Conservation (phyloP, 176 grass and related monocot genomes). For the Hyparrhenia diplandra region DNA sequence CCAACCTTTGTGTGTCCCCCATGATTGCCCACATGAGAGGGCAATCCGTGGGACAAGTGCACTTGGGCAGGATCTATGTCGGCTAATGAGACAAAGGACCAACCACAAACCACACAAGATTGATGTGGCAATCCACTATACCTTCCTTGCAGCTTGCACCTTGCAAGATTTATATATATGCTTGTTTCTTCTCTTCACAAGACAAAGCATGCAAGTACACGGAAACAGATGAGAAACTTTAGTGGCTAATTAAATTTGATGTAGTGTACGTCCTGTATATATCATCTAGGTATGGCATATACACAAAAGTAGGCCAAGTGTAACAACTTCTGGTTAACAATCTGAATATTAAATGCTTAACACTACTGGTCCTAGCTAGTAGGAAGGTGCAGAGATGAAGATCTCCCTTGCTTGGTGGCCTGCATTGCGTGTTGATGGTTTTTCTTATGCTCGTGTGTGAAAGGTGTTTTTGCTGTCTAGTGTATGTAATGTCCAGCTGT, state of each 20-base stretch:
- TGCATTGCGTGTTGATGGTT: not conserved
- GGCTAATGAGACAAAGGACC: conserved; percentile 65
- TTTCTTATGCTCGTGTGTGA: not conserved
- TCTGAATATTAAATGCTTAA: not conserved
- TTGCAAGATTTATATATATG: not conserved
- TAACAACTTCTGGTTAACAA: not conserved
- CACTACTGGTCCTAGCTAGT: not conserved
- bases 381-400: conserved; percentile 17
- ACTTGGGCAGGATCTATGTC: conserved; percentile 56
- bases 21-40: conserved; percentile 20
- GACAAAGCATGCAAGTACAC: not conserved
- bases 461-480: conserved; percentile 29
- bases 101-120: conserved; percentile 25
- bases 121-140: conserved; percentile 12
- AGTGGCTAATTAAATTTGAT: not conserved
- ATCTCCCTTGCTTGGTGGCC: not conserved
- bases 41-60: conserved; percentile 32
- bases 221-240: not conserved
- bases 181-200: not conserved
- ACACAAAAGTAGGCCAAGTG: conserved; percentile 4
- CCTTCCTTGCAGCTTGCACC: conserved; percentile 4
- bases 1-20: conserved; percentile 10
- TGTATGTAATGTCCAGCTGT: not conserved
- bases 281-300: not conserved
- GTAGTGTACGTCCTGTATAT: not conserved